Evolutionary conservation across 352 stramenopile genomes (phyloP).

Genomic region (Phytophthora nicotianae): DNA sequence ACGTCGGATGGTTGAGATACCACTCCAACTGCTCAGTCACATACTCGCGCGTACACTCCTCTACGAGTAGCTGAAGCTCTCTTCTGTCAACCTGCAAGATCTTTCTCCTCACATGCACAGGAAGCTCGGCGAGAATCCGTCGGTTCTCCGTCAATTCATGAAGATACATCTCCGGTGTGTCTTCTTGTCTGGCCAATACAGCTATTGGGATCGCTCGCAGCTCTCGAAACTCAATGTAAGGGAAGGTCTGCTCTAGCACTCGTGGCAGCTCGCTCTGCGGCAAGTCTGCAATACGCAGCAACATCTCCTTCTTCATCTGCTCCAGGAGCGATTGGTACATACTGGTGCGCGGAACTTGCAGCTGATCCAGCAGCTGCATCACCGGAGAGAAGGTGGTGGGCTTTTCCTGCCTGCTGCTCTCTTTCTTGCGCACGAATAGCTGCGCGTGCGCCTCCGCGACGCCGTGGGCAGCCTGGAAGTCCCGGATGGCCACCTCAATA

Average conservation of each 20-base stretch:
- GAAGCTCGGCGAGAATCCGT: slow-evolving; percentile 75
- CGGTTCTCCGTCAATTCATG: slow-evolving; percentile 85
- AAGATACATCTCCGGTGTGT: slow-evolving; percentile 80
- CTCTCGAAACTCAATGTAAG: slow-evolving; percentile 90
- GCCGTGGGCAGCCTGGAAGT: slow-evolving; percentile 75
- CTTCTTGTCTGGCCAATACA: slow-evolving; percentile 76
- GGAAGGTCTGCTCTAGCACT: slow-evolving; percentile 82
- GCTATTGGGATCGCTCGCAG: slow-evolving; percentile 84
- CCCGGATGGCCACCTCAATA: slow-evolving; percentile 80
- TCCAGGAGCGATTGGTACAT: slow-evolving; percentile 77
- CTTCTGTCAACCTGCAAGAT: slow-evolving; percentile 76
- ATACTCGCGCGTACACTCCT: slow-evolving; percentile 80
- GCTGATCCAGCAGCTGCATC: slow-evolving; percentile 79
- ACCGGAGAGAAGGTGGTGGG: slow-evolving; percentile 51
- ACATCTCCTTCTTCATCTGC: slow-evolving; percentile 71
- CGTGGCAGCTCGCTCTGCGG: slow-evolving; percentile 72
- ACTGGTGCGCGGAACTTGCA: slow-evolving; percentile 65
- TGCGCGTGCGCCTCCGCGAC: slow-evolving; percentile 55
- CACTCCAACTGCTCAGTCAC: slow-evolving; percentile 66
- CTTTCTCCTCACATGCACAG: slow-evolving; percentile 82
- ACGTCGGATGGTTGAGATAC: slow-evolving; percentile 62
- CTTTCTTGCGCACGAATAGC: slow-evolving; percentile 40
- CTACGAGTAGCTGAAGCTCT: slow-evolving; percentile 76
- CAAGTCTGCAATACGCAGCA: slow-evolving; percentile 73
- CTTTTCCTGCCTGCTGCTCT: slow-evolving; percentile 24